Percentiles rank a stretch among this genome's conserved stretches.
Evolutionary conservation across 1,284 basidiomycete species (phyloP).

Genomic region (Neonothopanus nambi): DNA sequence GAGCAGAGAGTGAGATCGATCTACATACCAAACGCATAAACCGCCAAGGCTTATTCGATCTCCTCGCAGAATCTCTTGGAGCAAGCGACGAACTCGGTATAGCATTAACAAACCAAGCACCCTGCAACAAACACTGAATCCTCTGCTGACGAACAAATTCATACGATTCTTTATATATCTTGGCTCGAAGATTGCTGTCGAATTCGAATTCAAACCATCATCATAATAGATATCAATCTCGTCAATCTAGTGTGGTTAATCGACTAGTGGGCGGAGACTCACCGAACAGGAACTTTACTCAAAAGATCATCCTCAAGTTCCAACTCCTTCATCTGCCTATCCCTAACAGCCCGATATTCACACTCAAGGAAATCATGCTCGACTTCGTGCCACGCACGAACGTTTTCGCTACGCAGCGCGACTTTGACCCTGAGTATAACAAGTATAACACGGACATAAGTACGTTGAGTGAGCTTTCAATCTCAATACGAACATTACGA

Average conservation of each 20-base stretch:
- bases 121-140: conserved; percentile 83
- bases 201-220: no score
- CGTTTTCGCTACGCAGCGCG: conserved; percentile 75
- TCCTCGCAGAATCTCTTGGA: conserved; percentile 51
- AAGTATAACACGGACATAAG: no score
- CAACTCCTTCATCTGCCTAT: conserved; percentile 92
- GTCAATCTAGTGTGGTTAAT: conserved; percentile 10
- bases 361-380: conserved; percentile 84
- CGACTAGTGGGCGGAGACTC: conserved; percentile 28
- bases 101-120: conserved; percentile 90
- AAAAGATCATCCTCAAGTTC: conserved; percentile 90
- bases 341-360: conserved; percentile 86
- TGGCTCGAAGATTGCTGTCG: conserved; percentile 77
- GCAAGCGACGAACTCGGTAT: conserved; percentile 49
- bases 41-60: conserved; percentile 68
- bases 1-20: no score
- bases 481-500: no score
- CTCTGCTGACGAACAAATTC: conserved; percentile 93
- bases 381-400: conserved; percentile 82
- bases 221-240: no score
- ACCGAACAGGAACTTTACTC: conserved; percentile 84
- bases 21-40: conserved; percentile 81
- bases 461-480: conserved; percentile 12
- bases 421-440: conserved; percentile 84
- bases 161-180: conserved; percentile 88